Conservation (phyloP, 2,329 filamentous ascomycete species). For the Basipetospora chlamydospora region DNA sequence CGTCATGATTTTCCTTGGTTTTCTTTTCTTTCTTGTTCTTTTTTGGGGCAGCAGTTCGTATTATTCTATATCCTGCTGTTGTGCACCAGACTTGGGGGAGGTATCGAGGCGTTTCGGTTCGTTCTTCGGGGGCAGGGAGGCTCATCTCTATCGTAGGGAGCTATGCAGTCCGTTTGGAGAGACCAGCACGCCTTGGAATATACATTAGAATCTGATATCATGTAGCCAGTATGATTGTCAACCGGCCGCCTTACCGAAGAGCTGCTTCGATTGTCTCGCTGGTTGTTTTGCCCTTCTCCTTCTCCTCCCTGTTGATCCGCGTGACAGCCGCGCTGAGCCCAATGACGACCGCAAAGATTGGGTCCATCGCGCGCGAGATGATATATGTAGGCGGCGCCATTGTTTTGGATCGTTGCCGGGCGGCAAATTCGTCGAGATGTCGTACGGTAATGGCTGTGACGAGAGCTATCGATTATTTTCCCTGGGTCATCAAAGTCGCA, state of each 20-base stretch:
- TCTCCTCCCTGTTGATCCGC: conserved; percentile 45
- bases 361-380: conserved; percentile 43
- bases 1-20: conserved; percentile 9
- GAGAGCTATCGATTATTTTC: not conserved
- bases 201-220: conserved; percentile 2
- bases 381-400: conserved; percentile 45
- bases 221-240: not conserved
- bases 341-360: conserved; percentile 42
- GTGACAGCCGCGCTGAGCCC: conserved; percentile 39
- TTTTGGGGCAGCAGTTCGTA: too few species aligned
- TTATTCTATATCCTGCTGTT: too few species aligned
- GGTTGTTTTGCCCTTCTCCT: conserved; percentile 38
- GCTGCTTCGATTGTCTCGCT: conserved; percentile 32
- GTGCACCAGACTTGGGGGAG: not conserved
- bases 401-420: conserved; percentile 7
- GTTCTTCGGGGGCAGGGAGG: too few species aligned
- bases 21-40: conserved; percentile 4
- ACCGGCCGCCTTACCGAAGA: conserved; percentile 24
- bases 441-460: not conserved
- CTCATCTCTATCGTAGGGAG: too few species aligned
- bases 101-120: conserved; percentile 3
- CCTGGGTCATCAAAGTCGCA: too few species aligned
- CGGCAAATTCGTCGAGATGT: too few species aligned
- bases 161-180: conserved; percentile 6
- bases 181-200: conserved; percentile 12